Evolutionary conservation across 2,329 filamentous ascomycete species (phyloP), one percentile per base, ranked within the genome.

Genomic region (Botrytis elliptica): DNA sequence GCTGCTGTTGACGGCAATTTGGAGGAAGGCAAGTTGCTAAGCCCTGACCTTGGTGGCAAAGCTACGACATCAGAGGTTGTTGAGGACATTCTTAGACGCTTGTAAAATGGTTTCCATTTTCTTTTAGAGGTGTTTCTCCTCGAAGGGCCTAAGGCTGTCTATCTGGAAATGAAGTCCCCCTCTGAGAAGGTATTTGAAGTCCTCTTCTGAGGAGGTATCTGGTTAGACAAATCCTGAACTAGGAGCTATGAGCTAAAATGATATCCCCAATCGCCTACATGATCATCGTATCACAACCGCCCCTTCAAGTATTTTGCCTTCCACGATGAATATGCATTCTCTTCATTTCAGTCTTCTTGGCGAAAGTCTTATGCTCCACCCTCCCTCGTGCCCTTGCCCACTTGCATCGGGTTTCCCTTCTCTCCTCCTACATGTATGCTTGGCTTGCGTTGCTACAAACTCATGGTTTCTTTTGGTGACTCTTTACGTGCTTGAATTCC

Each of bases 1-100:
- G 88, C 90, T 74, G 96, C 96, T 36, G 94, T 98, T 38, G 96
- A 99, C 84, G 94, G 87, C 62, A 97, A 96, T 82, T 85, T 99
- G 49, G 92, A 92, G 82, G 94, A 96, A 81, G 95, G 91, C 75
- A 91, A 88, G 85, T 86, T 95, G 76, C 84, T 98, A 77, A 96
- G 89, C 81, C 96, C 96, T 33, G 96, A 99, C 82, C 87, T 99
- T 81, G 95, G 96, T 71, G 96, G 96, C 64, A 92, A 87, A 79
- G 93, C 95, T 67, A 92, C 88, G 77, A 98, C 96, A 7, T 88
- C 93, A 78, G 89, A 98, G 84, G 94, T 98, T 46, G 86, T 98
- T 65, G 87, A 93, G 80, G 95, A 98, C 84, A 92, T 98, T 69
- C 87, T 98, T 77, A 93, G 87, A 86, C 90, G 92, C 80, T 83